Evolutionary conservation across 2,329 filamentous ascomycete genomes (phyloP), one percentile per base, ranked within the genome.

Genomic region (Ceratocystiopsis minuta): DNA sequence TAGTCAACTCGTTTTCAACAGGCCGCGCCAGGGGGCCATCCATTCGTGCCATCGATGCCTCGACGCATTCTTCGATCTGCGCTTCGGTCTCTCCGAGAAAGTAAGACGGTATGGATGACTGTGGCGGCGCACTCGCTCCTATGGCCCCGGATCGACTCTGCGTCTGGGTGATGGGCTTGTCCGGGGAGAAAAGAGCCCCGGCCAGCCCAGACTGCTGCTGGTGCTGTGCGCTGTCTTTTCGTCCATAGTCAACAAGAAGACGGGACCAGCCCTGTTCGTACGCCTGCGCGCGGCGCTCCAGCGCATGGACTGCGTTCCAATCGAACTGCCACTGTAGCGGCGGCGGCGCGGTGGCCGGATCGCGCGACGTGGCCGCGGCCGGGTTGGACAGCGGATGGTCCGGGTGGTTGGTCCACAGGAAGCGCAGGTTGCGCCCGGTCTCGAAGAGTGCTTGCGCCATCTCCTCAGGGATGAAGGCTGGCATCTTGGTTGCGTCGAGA

Each of bases 361-460:
- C 20, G 20, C 20, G 20, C 20, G 7, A 20, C 11, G 54, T 50
- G 6, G 73, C 55, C 6, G 68, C 60, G 20, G 64, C 61, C n/a
- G 63, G 52, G 36, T 65, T 65, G 14, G 73, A 70, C 36, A 90
- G 61, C 0, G 78, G 75, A 53, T 92, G 81, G 2, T 75, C 64
- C 6, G 81, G 70, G 53, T 90, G 80, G 49, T 80, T 75, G 17
- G 65, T 62, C 50, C 75, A 72, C 38, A 93, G 64, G 42, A 90
- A 75, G 9, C 80, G 72, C 38, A 93, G 59, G 54, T 80, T 88
- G 51, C 71, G 73, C 4, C 83, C 85, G 4, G 78, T 80, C 54
- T 92, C 83, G 48, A 88, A 87, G n/a, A 90, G 73, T 6, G 67
- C 63, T 40, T 71, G 67, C 3, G 75, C 77, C 49, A 87, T 70